Evolutionary conservation across 2,329 filamentous ascomycete species (phyloP).

Genomic region (Neurospora crassa): DNA sequence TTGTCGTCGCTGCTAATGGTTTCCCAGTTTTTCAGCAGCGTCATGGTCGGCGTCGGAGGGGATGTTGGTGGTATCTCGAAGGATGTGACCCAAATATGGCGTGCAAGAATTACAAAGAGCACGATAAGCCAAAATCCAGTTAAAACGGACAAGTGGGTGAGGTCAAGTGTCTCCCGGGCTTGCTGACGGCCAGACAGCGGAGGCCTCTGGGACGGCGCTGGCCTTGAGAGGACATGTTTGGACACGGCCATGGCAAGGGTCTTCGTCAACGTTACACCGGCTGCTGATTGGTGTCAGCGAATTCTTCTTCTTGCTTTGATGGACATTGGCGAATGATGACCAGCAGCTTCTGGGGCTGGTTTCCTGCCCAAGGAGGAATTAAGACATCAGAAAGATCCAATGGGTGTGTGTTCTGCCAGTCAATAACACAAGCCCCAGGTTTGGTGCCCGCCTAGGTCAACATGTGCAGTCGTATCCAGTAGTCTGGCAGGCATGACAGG

Average conservation of each 20-base stretch:
- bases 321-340: neutral
- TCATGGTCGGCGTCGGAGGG: neutral
- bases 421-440: neutral
- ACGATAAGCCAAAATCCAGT: neutral
- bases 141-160: neutral
- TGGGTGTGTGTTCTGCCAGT: neutral
- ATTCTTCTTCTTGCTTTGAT: neutral
- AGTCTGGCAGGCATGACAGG: neutral
- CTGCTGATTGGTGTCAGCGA: neutral
- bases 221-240: neutral
- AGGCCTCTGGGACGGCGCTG: neutral
- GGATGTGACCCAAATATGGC: neutral
- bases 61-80: neutral
- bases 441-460: neutral
- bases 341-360: too few species aligned
- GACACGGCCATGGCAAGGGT: neutral
- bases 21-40: neutral
- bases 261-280: neutral
- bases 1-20: neutral
- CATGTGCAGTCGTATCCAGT: neutral
- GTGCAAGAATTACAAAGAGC: neutral
- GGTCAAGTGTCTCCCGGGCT: neutral
- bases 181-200: neutral
- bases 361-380: neutral
- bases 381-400: neutral